Evolutionary conservation across 768 basidiomycete genomes (phyloP).

Genomic region (Mycena haematopus): DNA sequence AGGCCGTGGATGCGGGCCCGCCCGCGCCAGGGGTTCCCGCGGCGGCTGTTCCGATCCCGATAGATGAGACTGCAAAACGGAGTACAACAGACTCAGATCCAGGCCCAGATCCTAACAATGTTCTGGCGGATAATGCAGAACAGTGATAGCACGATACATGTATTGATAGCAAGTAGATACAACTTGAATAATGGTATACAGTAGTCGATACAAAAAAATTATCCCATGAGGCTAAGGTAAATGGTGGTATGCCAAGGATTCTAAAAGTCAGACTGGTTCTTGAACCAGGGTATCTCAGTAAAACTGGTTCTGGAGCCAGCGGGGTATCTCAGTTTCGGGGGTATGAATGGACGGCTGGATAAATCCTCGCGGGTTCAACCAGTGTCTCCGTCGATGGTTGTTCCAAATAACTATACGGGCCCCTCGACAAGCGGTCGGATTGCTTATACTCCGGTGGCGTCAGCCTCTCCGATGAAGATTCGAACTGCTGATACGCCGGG

Average conservation of each 20-base stretch:
- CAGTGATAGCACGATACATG: slow-evolving; percentile 19
- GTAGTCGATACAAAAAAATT: slow-evolving; percentile 4
- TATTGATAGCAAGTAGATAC: slow-evolving; percentile 6
- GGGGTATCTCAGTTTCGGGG: not conserved
- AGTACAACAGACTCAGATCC: slow-evolving; percentile 1
- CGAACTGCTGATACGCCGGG: not conserved
- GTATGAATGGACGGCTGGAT: not conserved
- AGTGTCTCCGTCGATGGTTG: not conserved
- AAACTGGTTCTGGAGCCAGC: not conserved
- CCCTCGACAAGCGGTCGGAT: not conserved
- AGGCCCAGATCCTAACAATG: not conserved
- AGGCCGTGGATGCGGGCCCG: not conserved
- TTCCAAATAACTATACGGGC: not conserved
- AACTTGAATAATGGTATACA: slow-evolving; percentile 4
- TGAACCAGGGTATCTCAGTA: not conserved
- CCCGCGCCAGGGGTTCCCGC: not conserved
- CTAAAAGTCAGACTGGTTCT: not conserved
- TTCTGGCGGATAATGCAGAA: slow-evolving; percentile 6
- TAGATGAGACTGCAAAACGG: slow-evolving; percentile 18
- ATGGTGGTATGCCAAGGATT: too few species aligned
- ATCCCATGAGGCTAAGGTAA: not conserved
- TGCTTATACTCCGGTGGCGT: not conserved
- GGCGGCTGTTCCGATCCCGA: slow-evolving; percentile 24
- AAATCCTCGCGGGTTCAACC: not conserved
- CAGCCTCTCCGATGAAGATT: not conserved